phyloP scores from a whole-genome alignment of 768 basidiomycete species.

The Dacryopinax spathularia region DNA sequence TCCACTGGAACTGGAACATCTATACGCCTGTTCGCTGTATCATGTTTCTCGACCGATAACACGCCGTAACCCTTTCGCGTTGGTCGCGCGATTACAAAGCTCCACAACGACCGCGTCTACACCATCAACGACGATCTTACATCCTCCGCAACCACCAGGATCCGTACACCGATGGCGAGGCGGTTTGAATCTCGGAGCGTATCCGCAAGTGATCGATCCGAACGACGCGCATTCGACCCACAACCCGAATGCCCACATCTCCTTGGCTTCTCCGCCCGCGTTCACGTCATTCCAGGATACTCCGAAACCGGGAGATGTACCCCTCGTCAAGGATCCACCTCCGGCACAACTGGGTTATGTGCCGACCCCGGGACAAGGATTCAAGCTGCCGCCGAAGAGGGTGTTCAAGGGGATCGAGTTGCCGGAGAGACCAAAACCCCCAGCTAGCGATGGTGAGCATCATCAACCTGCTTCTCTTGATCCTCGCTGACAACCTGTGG shows the following conservation, averaged over 20 bases:
- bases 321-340: not conserved
- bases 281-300: constrained; percentile 2
- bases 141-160: not conserved
- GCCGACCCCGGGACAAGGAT: not conserved
- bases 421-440: constrained; percentile 47
- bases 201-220: not conserved
- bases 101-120: not conserved
- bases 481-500: too few species aligned
- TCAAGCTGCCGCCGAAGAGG: not conserved
- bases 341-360: not conserved
- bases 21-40: too few species aligned
- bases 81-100: not conserved
- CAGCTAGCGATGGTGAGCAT: constrained; percentile 49
- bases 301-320: not conserved
- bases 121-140: not conserved
- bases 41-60: not conserved
- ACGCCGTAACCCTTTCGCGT: not conserved
- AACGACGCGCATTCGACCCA: not conserved
- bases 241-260: not conserved
- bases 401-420: constrained; percentile 34
- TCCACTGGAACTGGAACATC: not conserved
- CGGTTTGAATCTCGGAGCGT: not conserved
- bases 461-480: not conserved
- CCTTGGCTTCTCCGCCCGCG: not conserved
- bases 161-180: not conserved